phyloP scores from a whole-genome alignment of 1,284 basidiomycete species.

The Psilocybe mexicana region DNA sequence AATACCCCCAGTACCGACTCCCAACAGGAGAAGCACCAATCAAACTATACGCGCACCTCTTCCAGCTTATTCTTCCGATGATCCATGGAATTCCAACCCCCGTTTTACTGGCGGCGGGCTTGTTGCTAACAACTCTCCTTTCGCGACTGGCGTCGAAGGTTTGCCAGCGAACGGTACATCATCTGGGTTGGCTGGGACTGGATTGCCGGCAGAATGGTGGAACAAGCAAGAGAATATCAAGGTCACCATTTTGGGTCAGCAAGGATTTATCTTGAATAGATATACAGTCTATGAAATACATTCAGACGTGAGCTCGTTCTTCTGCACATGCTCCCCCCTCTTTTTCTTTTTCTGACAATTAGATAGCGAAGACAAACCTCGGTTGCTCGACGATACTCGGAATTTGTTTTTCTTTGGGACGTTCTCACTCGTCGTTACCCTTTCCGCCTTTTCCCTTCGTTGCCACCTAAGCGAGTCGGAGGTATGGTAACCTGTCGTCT shows the following conservation, averaged over 20 bases:
- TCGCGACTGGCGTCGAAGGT: conserved; percentile 25
- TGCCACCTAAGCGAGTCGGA: conserved; percentile 90
- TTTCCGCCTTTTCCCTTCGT: conserved; percentile 84
- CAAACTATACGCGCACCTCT: conserved; percentile 42
- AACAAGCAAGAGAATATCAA: conserved; percentile 72
- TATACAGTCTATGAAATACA: conserved; percentile 80
- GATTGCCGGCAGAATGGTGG: conserved; percentile 82
- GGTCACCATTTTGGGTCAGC: conserved; percentile 76
- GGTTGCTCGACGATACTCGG: conserved; percentile 80
- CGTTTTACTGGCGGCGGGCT: conserved; percentile 29
- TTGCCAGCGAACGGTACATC: conserved; percentile 45
- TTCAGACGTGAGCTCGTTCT: conserved; percentile 64
- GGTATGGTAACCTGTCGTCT: conserved; percentile 50
- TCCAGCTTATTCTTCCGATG: conserved; percentile 58
- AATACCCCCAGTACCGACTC: conserved; percentile 39
- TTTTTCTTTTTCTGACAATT: conserved; percentile 11
- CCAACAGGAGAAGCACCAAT: conserved; percentile 42
- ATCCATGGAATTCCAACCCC: conserved; percentile 66
- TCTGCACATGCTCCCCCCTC: background rate
- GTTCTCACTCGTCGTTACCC: conserved; percentile 80
- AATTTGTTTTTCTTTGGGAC: conserved; percentile 89
- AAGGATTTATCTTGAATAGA: conserved; percentile 85
- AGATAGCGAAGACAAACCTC: conserved; percentile 55
- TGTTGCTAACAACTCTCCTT: conserved; percentile 19
- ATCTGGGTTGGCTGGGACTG: conserved; percentile 67